A percentile compares a stretch with the other conserved stretches of the same genome.
These are phyloP conservation scores for Priceomyces melissophilus DNA, from an alignment of 805 yeast species.

Conservation along the genomic window DNA sequence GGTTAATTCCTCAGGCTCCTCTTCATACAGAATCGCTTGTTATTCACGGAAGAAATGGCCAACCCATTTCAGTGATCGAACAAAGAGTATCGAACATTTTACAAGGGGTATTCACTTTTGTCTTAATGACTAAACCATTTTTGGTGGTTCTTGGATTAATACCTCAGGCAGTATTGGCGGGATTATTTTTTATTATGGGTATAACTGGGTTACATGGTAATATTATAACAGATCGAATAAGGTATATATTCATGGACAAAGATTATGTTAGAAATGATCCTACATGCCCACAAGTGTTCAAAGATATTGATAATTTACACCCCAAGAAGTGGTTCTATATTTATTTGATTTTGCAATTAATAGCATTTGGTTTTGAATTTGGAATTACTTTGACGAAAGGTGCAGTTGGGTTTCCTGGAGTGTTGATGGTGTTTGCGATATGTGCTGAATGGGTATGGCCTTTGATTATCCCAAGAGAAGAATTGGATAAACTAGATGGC, in stretches of 20 bases:
- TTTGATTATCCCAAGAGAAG: constrained; percentile 55
- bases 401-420: constrained; percentile 93
- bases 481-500: constrained; percentile 62
- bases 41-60: constrained; percentile 43
- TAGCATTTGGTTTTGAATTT: constrained; percentile 77
- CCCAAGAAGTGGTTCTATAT: constrained; percentile 47
- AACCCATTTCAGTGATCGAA: constrained; percentile 66
- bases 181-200: constrained; percentile 92
- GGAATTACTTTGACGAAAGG: constrained; percentile 83
- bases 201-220: constrained; percentile 70
- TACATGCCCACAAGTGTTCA: constrained; percentile 33
- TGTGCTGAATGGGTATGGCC: constrained; percentile 63
- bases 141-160: constrained; percentile 74
- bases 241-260: constrained; percentile 61
- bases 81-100: constrained; percentile 81
- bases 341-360: constrained; percentile 55
- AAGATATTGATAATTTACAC: constrained; percentile 25
- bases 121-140: constrained; percentile 87
- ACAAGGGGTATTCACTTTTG: constrained; percentile 82
- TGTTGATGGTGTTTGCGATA: constrained; percentile 65
- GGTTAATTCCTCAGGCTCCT: constrained; percentile 96
- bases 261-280: constrained; percentile 33
- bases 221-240: constrained; percentile 57
- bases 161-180: constrained; percentile 92
- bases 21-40: constrained; percentile 79